Base-by-base conservation (phyloP, 164 flowering plant species). In the Vitis rotundifolia region DNA sequence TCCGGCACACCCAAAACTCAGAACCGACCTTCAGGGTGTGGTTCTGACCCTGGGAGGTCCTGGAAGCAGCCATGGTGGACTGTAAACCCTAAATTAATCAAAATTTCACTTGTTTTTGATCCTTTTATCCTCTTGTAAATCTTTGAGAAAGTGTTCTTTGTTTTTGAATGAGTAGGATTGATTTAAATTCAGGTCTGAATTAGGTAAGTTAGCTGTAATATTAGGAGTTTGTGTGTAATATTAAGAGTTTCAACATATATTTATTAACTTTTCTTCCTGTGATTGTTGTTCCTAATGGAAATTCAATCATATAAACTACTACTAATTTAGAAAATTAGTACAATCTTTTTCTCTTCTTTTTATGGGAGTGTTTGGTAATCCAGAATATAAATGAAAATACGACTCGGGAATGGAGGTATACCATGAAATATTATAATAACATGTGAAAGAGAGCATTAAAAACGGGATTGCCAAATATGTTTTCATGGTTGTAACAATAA, bases 21-120 rank as follows among this genome's bases (percentile, higher is more conserved):
- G 80, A 53, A 85, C 80, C 65, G 99, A 94, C 76, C 99, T 92
- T 73, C 87, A 86, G 71, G 99, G 92, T 16, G 89, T 92, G 28
- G 89, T 88, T 62, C 77, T 94, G 55, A 85, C 97, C 15, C 85
- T 94, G 2, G 97, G 94, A 63, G 92, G 93, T 29, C 97, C 97
- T 11, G 90, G 85, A 55, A 81, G 75, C 75, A 76, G 77, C 49
- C 74, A 78, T 61, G 73, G 60, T 22, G 52, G 76, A 48, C 53
- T 63, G 2, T 75, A 71, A 28, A 19, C 1, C 10, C 3, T 19
- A 16, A 56, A 55, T 5, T 37, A 37, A 37, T 3, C 7, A 3
- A 37, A 37, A 37, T 37, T 37, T 37, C 6, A 9, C 49, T 47
- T 48, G 8, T 49, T 8, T 28, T 52, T 49, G 49, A 2, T 53